phyloP scores from a whole-genome alignment of 1,139 yeast species.

The Geotrichum klebahnii region DNA sequence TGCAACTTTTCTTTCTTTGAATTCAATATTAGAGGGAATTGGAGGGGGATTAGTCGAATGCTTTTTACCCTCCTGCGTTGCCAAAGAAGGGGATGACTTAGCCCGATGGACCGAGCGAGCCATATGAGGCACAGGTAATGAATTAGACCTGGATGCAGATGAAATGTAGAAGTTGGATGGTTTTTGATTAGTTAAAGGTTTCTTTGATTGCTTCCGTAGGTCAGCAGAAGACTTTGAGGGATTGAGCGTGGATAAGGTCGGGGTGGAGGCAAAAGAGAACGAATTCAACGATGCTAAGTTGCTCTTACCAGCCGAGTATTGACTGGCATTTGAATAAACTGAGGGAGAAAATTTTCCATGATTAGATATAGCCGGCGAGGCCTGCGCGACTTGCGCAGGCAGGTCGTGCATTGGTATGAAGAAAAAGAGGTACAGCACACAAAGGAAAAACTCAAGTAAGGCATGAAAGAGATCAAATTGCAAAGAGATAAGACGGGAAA shows the following conservation, averaged over 20 bases:
- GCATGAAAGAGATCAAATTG: no score
- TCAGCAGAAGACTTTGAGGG: not conserved
- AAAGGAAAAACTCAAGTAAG: no score
- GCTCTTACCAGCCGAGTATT: not conserved
- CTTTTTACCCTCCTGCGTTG: not conserved
- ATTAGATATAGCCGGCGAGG: not conserved
- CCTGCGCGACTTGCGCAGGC: not conserved
- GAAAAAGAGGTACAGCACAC: not conserved
- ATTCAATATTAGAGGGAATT: not conserved
- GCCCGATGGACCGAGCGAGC: conserved; percentile 7
- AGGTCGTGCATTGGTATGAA: not conserved
- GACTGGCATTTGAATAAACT: not conserved
- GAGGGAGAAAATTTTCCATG: not conserved
- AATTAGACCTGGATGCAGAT: conserved; percentile 4
- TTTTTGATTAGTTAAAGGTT: not conserved
- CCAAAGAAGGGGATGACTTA: conserved; percentile 2
- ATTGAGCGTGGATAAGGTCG: not conserved
- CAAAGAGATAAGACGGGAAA: no score
- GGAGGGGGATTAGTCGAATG: not conserved
- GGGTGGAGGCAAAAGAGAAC: not conserved
- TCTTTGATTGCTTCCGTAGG: not conserved
- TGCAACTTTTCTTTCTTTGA: not conserved
- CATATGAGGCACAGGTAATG: not conserved
- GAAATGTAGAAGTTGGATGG: not conserved
- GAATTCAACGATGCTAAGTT: not conserved